Evolutionary conservation across 2,329 filamentous ascomycete species (phyloP).

Genomic region (Sporothrix humicola): DNA sequence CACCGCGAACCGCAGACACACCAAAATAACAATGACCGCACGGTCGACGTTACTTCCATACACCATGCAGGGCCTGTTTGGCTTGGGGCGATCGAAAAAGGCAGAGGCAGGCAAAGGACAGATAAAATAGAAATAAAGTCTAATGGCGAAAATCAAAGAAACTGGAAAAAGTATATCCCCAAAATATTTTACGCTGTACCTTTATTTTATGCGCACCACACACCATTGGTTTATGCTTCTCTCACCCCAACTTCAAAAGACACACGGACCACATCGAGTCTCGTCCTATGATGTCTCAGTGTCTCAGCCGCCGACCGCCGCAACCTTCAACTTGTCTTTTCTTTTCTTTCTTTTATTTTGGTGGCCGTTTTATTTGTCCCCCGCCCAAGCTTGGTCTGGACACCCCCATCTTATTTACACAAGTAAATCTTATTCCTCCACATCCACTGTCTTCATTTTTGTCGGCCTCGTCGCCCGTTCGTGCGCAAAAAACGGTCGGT

Average conservation of each 20-base stretch:
- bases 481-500: slow-evolving; percentile 8
- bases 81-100: not conserved
- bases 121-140: not conserved
- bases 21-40: slow-evolving; percentile 20
- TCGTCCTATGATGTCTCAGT: slow-evolving; percentile 21
- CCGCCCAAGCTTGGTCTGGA: not conserved
- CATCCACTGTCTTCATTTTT: not conserved
- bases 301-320: slow-evolving; percentile 12
- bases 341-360: not conserved
- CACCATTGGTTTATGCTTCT: not conserved
- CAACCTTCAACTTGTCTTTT: not conserved
- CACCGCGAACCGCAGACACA: slow-evolving; percentile 24
- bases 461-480: slow-evolving; percentile 21
- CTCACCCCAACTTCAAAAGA: not conserved
- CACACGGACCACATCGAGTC: slow-evolving; percentile 15
- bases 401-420: not conserved
- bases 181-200: not conserved
- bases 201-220: not conserved
- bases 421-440: not conserved
- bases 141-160: not conserved
- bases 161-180: not conserved
- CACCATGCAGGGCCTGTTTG: slow-evolving; percentile 14
- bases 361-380: not conserved
- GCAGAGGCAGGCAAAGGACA: no score
- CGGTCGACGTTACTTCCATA: slow-evolving; percentile 17